Base-by-base conservation (phyloP, 1,284 basidiomycete genomes). In the Fomitopsis palustris region DNA sequence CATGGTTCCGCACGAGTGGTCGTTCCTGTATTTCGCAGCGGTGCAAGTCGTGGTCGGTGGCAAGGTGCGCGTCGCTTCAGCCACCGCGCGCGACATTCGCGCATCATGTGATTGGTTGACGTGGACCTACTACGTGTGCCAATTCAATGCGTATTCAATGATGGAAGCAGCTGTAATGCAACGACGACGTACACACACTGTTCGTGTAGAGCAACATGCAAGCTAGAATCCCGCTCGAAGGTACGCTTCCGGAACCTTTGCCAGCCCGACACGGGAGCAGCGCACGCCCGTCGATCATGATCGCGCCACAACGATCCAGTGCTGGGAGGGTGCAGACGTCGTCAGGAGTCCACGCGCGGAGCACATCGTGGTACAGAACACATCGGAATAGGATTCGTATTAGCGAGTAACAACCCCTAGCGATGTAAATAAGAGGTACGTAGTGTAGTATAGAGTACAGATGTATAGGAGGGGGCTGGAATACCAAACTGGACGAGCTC, bases 391-490 rank as follows among this genome's bases (percentile, higher is more conserved):
- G 17, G 64, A 66, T 66, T 68, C 64, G 60, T 55, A 66, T 65
- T 68, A 65, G 62, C 58, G 59, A 62, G 61, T 66, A 63, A 62
- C 62, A 60, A 63, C 61, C 47, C 56, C 55, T 57, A 58, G 58
- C 51, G 43, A 45, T 55, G 57, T 59, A 39, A 59, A 42, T 25
- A 42, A 25, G 57, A 37, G 47, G 57, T 12, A 64, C 61, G 55
- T 67, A 68, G 62, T 61, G 62, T 68, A 68, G 65, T 62, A 62
- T 64, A 64, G 65, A 54, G 61, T 68, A 68, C 67, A 68, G 62
- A 55, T 64, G 61, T 62, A 64, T 61, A 60, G 62, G 60, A 61
- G 61, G 59, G 56, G 54, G 19, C 21, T 61, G 51, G 33, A 59
- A 62, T 63, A 63, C 51, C 57, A 61, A 60, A 61, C 55, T 14